Evolutionary conservation across 768 basidiomycete genomes (phyloP), one percentile per base, ranked within the genome.

Genomic region (Phlebiopsis flavidoalba): DNA sequence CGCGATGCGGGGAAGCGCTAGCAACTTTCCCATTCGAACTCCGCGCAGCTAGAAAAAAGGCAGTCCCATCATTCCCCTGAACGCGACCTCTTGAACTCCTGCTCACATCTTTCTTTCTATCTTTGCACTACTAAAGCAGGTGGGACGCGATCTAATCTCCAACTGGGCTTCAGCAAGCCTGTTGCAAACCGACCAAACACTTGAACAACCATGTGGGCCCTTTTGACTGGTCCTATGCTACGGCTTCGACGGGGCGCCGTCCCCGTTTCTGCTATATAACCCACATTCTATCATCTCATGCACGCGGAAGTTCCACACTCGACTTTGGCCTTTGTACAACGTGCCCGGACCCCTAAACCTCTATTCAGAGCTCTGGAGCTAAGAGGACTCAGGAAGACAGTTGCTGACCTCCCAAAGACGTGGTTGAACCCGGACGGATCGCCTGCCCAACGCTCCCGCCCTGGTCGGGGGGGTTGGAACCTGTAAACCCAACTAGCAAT

Each of bases 351-450:
- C 1, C 15, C 22, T 1, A 35, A 35, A 31, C 49, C 45, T 11
- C 60, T 26, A 5, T 21, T 8, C 5, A 10, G 5, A 53, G 35
- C 26, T 14, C 15, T 6, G 7, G 12, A 5, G 36, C 33, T 6
- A 33, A 19, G 17, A 61, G 33, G 57, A 82, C 79, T 0, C n/a
- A 79, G 70, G 63, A 91, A 86, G 69, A 80, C 76, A 46, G 81
- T 78, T 55, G 69, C 75, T 17, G 86, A 89, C 26, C 77, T 92
- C 5, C 90, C 90, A 12, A 74, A 75, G 22, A 65, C 69, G 36
- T 80, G 73, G 65, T 54, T 77, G 22, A 69, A 74, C 49, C 74
- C 76, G 24, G 78, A 83, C 69, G 83, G 82, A 46, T 68, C 70
- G 19, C 64, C 67, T 47, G 79, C 80, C 43, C 59, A 69, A 54